Evolutionary conservation across 768 basidiomycete genomes (phyloP).

Genomic region (Lactarius tabidus): DNA sequence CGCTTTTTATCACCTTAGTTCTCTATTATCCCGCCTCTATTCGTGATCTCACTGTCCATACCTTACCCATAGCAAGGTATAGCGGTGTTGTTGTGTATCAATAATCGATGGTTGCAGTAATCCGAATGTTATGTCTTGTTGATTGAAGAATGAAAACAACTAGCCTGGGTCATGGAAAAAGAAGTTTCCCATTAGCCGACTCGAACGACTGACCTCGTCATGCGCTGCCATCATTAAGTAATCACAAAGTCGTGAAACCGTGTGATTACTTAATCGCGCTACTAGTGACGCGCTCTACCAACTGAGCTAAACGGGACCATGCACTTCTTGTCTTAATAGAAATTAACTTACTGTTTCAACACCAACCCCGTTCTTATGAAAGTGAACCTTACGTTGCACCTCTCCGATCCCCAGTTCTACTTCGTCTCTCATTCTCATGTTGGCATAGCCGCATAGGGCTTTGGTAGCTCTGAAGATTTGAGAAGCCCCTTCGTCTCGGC

Average conservation of each 20-base stretch:
- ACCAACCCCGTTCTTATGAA: too few relatives aligned
- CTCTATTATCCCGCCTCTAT: not conserved
- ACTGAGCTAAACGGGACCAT: conserved; percentile 35
- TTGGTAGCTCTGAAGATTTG: not conserved
- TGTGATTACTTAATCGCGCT: conserved; percentile 20
- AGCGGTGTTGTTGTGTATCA: not conserved
- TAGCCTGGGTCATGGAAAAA: too few relatives aligned
- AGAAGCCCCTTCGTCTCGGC: not conserved
- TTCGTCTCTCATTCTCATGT: too few relatives aligned
- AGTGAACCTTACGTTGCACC: too few relatives aligned
- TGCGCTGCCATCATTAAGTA: not conserved
- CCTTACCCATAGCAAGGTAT: not conserved
- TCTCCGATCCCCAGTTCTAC: too few relatives aligned
- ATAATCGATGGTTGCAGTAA: not conserved
- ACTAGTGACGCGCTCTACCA: conserved; percentile 68
- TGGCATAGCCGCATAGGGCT: too few relatives aligned
- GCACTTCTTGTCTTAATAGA: not conserved
- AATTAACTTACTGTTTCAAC: not conserved
- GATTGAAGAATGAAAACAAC: too few relatives aligned
- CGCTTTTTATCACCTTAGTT: not conserved
- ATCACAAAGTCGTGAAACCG: not conserved
- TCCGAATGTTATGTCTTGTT: not conserved
- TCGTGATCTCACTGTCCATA: not conserved
- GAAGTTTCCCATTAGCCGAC: conserved; percentile 23
- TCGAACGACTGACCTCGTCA: conserved; percentile 26